Base-by-base conservation (phyloP, 2,329 filamentous ascomycete genomes). In the Microascus cirrosus region DNA sequence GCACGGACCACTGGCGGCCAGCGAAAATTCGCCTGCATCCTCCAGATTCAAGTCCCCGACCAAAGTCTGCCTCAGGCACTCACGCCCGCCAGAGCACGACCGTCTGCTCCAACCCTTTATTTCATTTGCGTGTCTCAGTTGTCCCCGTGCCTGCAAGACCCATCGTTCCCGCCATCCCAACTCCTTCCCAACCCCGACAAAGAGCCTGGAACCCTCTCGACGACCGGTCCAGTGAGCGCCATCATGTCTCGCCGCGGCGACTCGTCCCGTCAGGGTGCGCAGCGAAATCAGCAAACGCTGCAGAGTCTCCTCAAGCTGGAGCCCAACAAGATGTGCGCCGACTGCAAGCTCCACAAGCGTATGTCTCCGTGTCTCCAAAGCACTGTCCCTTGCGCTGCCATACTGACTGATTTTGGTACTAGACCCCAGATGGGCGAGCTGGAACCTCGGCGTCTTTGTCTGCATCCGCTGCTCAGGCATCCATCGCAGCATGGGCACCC, bases 341-440 rank as follows among this genome's bases (percentile, higher is more conserved):
- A 99, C 73, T 99, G 94, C 83, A 99, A 99, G 80, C 86, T 88
- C 71, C 99, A 97, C 79, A 99, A 97, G 74, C 94, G 92, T 95
- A 74, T 64, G 86, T 76, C 28, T 18, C 28, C 39, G 8, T n/a
- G n/a, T 7, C 39, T 45, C 39, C 15, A 18, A 6, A 22, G n/a
- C 45, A 13, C n/a, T 22, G 6, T 8, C n/a, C n/a, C 45, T 20
- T n/a, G 13, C 15, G 45, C 45, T 22, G 39, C 64, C 56, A 32
- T 32, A 8, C 28, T 32, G 28, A 32, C 28, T 32, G 28, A 32
- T 8, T 32, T 57, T 54, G 59, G 34, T 34, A 51, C 48, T 69
- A 95, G 90, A 96, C 76, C 94, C 94, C 61, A 84, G 94, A 87
- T 99, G 94, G 94, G 94, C 94, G 35, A 96, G 91, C 69, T 99